Evolutionary conservation across 2,329 filamentous ascomycete genomes (phyloP), one percentile per base, ranked within the genome.

Genomic region (Ophiostoma australiae): DNA sequence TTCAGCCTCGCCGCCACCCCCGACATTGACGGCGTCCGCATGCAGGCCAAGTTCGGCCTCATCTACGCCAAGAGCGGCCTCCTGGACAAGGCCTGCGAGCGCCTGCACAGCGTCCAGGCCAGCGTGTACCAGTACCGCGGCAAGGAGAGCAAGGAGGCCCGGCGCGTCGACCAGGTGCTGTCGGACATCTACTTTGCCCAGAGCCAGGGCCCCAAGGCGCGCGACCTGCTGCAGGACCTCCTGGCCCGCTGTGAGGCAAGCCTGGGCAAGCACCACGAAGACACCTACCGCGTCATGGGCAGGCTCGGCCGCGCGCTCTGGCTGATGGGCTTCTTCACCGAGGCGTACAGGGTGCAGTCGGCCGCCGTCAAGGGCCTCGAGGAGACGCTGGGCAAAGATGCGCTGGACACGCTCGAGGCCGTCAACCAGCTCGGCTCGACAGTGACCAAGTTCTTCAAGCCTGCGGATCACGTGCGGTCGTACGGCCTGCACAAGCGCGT

Each of bases 151-250:
- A 31, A n/a, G 5, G 37, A 69, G 7, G 55, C 68, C 5, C 68
- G 68, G n/a, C 52, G 35, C 20, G 55, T 41, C 68, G 37, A 27
- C n/a, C n/a, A 39, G 23, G 39, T 33, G 10, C 23, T 69, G 35
- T 69, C 68, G 5, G 39, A 39, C 55, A 69, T 69, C 10, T 69
- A 69, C 68, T 69, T 69, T 37, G 37, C 35, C 35, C 35, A 41
- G 13, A n/a, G 68, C n/a, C 33, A 55, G 20, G 68, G 31, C 1
- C 68, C 68, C 13, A 55, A 63, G 33, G 68, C 68, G 13, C 55
- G 55, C 23, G 20, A 8, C 2, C 52, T 69, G 15, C 52, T 61
- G 1, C 20, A 39, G 4, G 55, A 41, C 23, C n/a, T 69, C 5
- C 23, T 69, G 33, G 37, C n/a, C 5, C 35, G 48, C 5, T 69